A percentile compares a stretch with the other conserved stretches of the same genome.
phyloP scores from a whole-genome alignment of 2,329 filamentous ascomycete species.

The Mycocentrospora acerina region DNA sequence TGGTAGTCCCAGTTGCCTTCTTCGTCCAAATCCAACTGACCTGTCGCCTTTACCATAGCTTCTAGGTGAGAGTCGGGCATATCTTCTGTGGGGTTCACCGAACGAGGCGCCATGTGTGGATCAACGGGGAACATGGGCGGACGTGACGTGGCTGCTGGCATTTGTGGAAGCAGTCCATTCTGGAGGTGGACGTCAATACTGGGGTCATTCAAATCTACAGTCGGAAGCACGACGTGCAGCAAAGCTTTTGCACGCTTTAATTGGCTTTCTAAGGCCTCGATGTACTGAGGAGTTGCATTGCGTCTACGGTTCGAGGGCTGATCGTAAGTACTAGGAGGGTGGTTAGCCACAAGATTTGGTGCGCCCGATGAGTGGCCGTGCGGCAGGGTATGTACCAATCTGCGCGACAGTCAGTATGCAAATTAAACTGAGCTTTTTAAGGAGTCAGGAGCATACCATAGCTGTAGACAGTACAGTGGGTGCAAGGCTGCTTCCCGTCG shows the following conservation, averaged over 20 bases:
- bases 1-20: constrained; percentile 93
- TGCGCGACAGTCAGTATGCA: no score
- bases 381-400: constrained; percentile 59
- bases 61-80: constrained; percentile 68
- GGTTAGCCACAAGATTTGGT: constrained; percentile 4
- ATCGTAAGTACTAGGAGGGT: constrained; percentile 68
- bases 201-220: constrained; percentile 82
- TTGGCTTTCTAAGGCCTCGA: constrained; percentile 82
- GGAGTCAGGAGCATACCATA: constrained; percentile 65
- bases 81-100: constrained; percentile 24
- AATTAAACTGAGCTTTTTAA: no score
- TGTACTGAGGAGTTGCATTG: constrained; percentile 89
- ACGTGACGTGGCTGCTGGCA: constrained; percentile 27
- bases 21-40: constrained; percentile 88
- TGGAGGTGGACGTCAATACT: constrained; percentile 76
- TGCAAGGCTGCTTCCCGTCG: constrained; percentile 61
- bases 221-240: constrained; percentile 76
- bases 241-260: constrained; percentile 81
- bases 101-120: constrained; percentile 21
- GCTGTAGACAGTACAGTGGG: constrained; percentile 96
- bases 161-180: constrained; percentile 59
- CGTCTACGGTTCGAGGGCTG: constrained; percentile 89
- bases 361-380: neutral
- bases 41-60: constrained; percentile 93
- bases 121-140: constrained; percentile 23